Evolutionary conservation across 306 rosid species (phyloP).

Genomic region (Cajanus cajan): DNA sequence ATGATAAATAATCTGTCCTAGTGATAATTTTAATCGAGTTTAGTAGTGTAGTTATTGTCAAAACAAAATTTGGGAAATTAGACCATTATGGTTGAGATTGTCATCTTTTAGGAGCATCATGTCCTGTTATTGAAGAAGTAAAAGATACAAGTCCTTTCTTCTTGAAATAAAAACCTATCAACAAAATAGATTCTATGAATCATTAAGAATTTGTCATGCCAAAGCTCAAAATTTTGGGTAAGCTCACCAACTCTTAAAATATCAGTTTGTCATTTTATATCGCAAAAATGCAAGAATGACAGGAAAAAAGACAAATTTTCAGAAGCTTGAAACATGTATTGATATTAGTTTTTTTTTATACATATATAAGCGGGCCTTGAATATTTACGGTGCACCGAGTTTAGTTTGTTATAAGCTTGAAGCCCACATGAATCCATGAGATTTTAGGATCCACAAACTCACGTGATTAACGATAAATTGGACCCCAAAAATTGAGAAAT

Average conservation of each 20-base stretch:
- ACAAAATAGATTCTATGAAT: too few relatives aligned
- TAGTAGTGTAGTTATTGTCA: too few relatives aligned
- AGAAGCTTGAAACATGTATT: neutral
- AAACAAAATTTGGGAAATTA: too few relatives aligned
- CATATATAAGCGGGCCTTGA: neutral
- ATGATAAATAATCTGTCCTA: too few relatives aligned
- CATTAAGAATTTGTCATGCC: too few relatives aligned
- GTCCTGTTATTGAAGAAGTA: too few relatives aligned
- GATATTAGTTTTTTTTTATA: neutral
- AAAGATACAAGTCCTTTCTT: too few relatives aligned
- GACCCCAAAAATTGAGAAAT: neutral
- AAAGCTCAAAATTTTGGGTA: too few relatives aligned
- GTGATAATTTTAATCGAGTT: too few relatives aligned
- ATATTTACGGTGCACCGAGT: neutral
- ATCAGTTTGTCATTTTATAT: neutral
- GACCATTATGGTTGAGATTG: too few relatives aligned
- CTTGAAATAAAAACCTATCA: too few relatives aligned
- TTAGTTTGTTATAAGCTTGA: neutral
- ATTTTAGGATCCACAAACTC: neutral
- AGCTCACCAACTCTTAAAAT: neutral
- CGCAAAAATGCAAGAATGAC: neutral
- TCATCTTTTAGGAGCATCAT: too few relatives aligned
- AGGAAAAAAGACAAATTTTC: neutral
- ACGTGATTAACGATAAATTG: neutral
- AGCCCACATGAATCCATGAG: neutral